Base-by-base conservation (phyloP, 2,329 filamentous ascomycete genomes). In the Botryotinia convoluta region DNA sequence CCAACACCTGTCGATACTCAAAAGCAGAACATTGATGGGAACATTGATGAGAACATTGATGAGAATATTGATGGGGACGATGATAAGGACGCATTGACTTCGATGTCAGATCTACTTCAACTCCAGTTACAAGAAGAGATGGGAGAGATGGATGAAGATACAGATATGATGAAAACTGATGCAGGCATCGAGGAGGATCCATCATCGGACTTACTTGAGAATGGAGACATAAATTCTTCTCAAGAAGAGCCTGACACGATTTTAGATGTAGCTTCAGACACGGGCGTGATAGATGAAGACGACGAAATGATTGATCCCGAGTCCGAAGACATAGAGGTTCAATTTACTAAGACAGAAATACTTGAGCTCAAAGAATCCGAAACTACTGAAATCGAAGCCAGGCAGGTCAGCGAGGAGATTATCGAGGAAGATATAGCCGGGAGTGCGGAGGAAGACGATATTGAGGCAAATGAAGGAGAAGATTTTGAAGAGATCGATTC, bases 71-170 rank as follows among this genome's bases (percentile, higher is more conserved):
- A 57, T 16, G 26, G 68, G 14, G 39, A 60, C 22, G 10, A 61
- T 69, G 65, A 57, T 10, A n/a, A 72, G 12, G 48, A 60, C 22
- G 29, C 54, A 51, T 68, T 59, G 10, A 20, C 32, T 22, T 72
- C 63, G 5, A 59, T 72, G 12, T 72, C 71, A 26, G 71, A 72
- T 69, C 54, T 69, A 39, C 37, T 72, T 37, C 71, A 72, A 61
- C 44, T 18, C 26, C 71, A 72, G 39, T 51, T 72, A 35, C 71
- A 62, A 39, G 63, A 72, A 45, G 71, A 72, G 39, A 57, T 69
- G 51, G 71, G 63, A 42, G 71, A 72, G 5, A 29, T 69, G 39
- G 63, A 51, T 16, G 71, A 72, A 39, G 63, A 72, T 29, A 18
- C 26, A 10, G 63, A 69, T 42, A 37, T 68, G 18, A 39, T 54